Evolutionary conservation across 1,284 basidiomycete species (phyloP), one percentile per base, ranked within the genome.

Genomic region (Rhodofomes roseus): DNA sequence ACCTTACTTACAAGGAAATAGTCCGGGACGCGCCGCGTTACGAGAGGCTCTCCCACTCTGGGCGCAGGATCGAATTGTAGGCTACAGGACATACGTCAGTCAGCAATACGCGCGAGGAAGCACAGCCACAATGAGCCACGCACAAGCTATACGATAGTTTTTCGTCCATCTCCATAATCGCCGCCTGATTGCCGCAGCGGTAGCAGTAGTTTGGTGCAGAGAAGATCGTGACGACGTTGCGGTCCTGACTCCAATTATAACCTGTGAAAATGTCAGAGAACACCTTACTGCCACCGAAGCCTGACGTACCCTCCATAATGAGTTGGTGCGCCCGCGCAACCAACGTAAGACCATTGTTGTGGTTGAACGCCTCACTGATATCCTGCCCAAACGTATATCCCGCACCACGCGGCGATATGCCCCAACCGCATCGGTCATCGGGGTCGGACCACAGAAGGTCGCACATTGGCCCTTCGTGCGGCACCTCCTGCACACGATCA

Each of bases 141-240:
- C 68, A 92, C 91, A 95, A 95, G 77, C 90, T 95, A 76, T 95
- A 95, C 63, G 93, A 93, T 84, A 96, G 81, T 81, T 95, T 95
- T 84, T 99, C 97, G 77, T 99, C 96, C 76, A 99, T 98, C 79
- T 99, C 96, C 90, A 99, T 97, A 75, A 99, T 99, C 54, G 97
- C 97, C 53, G 96, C 96, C 74, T 99, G 97, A 77, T 99, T 99
- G 58, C 96, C 96, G 75, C 97, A 99, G 74, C 97, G 86, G 82
- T 99, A 99, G 79, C 97, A 99, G 79, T 97, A 97, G 79, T 98
- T 98, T 53, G 96, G 96, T 68, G 96, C 96, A 65, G 96, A 98
- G 81, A 98, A 99, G 73, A 99, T 98, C 51, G 96, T 99, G 65
- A 99, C 96, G n/a, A 99, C 97, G 73, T 99, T 99, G 73, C 95